A percentile compares a stretch with the other conserved stretches of the same genome.
Conservation (phyloP, 768 basidiomycete genomes). For the Paxillus involutus region DNA sequence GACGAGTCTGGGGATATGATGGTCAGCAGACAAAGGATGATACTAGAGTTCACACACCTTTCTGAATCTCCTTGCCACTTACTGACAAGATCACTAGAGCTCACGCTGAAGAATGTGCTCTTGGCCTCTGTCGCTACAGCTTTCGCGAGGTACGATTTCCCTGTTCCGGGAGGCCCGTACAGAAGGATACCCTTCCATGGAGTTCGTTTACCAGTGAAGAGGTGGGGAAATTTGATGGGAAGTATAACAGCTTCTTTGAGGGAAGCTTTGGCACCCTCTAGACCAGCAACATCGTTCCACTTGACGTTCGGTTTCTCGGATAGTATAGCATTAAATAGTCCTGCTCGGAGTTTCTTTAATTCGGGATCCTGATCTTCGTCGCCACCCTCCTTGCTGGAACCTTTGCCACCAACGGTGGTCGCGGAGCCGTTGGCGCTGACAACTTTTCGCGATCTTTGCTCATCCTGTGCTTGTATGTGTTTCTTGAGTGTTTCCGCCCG, state of each 20-base stretch:
- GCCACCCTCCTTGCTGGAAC: constrained; percentile 43
- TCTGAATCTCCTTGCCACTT: constrained; percentile 99
- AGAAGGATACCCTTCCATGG: constrained; percentile 96
- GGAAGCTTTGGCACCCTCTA: constrained; percentile 92
- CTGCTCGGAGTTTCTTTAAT: constrained; percentile 93
- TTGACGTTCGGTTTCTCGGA: constrained; percentile 93
- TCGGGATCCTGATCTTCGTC: constrained; percentile 85
- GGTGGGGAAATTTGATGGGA: constrained; percentile 99
- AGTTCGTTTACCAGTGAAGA: constrained; percentile 97
- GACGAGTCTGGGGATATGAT: constrained; percentile 61
- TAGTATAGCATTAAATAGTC: constrained; percentile 83
- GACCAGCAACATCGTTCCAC: constrained; percentile 98
- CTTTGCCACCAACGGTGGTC: constrained; percentile 43
- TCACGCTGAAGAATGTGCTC: constrained; percentile 97
- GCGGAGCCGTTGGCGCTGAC: constrained; percentile 50
- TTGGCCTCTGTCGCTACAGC: constrained; percentile 99
- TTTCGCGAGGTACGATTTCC: constrained; percentile 95
- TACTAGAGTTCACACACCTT: constrained; percentile 51
- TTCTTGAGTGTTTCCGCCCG: constrained; percentile 92
- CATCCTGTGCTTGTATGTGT: constrained; percentile 64
- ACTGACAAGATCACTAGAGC: constrained; percentile 92
- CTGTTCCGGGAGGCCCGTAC: constrained; percentile 97
- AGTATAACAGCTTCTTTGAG: constrained; percentile 98
- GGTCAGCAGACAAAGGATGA: neutral
- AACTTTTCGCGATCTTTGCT: constrained; percentile 51